phyloP scores from a whole-genome alignment of 2,329 filamentous ascomycete species.

The Nemania abortiva region DNA sequence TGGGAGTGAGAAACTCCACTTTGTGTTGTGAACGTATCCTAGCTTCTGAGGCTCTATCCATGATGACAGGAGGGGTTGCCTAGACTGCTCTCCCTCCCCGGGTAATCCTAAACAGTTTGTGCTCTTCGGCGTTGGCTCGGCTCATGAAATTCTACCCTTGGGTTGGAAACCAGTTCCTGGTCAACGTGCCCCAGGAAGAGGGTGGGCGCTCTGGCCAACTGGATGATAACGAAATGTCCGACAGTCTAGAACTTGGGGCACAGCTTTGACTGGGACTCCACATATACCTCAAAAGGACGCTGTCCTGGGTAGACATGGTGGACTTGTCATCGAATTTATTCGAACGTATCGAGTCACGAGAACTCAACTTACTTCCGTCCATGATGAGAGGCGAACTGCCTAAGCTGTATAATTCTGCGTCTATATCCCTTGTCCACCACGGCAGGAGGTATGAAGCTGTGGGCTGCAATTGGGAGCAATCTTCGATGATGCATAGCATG shows the following conservation, averaged over 20 bases:
- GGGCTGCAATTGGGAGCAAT: constrained; percentile 23
- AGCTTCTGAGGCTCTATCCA: constrained; percentile 10
- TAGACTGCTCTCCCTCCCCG: constrained; percentile 1
- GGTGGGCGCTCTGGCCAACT: constrained; percentile 39
- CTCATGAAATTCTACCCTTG: constrained; percentile 18
- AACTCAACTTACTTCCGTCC: constrained; percentile 11
- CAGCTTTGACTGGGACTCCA: constrained; percentile 27
- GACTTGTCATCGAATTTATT: constrained; percentile 11
- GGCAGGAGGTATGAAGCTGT: neutral
- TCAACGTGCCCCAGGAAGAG: constrained; percentile 41
- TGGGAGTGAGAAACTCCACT: neutral
- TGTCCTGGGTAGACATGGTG: constrained; percentile 12
- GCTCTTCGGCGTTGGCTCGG: constrained; percentile 14
- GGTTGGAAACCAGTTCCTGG: constrained; percentile 35
- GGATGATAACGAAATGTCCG: constrained; percentile 45
- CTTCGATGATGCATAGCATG: constrained; percentile 31
- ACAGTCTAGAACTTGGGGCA: constrained; percentile 41
- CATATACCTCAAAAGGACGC: constrained; percentile 26
- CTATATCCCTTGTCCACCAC: constrained; percentile 17
- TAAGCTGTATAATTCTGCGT: neutral
- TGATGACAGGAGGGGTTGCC: constrained; percentile 18
- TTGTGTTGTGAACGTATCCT: neutral
- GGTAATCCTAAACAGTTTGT: constrained; percentile 25
- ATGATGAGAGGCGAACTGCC: neutral
- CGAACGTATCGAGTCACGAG: constrained; percentile 8